phyloP scores from a whole-genome alignment of 1,139 yeast genomes.

The Sugiyamaella novakii region DNA sequence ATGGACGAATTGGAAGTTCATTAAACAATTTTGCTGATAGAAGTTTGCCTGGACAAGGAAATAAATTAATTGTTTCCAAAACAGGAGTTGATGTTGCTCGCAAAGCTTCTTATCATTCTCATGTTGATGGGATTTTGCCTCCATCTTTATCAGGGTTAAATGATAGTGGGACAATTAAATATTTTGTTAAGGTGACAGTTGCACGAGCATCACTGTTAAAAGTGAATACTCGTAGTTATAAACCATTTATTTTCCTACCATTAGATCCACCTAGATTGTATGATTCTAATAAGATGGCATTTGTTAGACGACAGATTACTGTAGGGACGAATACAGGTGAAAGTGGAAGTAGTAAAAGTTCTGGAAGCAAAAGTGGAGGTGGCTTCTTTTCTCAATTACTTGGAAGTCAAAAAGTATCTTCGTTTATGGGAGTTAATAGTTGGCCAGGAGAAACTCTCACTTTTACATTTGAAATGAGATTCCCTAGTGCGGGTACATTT shows the following conservation, averaged over 20 bases:
- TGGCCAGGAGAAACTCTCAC: constrained; percentile 25
- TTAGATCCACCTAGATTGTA: constrained; percentile 47
- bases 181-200: constrained; percentile 62
- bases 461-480: constrained; percentile 36
- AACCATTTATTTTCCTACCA: constrained; percentile 58
- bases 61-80: constrained; percentile 48
- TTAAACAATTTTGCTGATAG: constrained; percentile 3
- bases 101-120: constrained; percentile 38
- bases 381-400: constrained; percentile 19
- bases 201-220: constrained; percentile 57
- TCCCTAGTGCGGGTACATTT: constrained; percentile 31
- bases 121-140: constrained; percentile 52
- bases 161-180: constrained; percentile 51
- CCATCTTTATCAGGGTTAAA: constrained; percentile 57
- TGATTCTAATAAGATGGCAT: constrained; percentile 37
- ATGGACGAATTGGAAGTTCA: constrained; percentile 9
- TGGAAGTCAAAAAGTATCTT: constrained; percentile 18
- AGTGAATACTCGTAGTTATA: constrained; percentile 51
- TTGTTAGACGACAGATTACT: constrained; percentile 36
- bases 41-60: constrained; percentile 2
- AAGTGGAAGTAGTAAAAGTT: constrained; percentile 1
- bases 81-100: constrained; percentile 36
- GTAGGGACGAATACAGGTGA: constrained; percentile 23
- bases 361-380: constrained; percentile 18
- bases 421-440: constrained; percentile 26